A percentile compares a stretch with the other conserved stretches of the same genome.
Conservation (phyloP, 2,329 filamentous ascomycete species). For the Sporothrix euskadiensis region DNA sequence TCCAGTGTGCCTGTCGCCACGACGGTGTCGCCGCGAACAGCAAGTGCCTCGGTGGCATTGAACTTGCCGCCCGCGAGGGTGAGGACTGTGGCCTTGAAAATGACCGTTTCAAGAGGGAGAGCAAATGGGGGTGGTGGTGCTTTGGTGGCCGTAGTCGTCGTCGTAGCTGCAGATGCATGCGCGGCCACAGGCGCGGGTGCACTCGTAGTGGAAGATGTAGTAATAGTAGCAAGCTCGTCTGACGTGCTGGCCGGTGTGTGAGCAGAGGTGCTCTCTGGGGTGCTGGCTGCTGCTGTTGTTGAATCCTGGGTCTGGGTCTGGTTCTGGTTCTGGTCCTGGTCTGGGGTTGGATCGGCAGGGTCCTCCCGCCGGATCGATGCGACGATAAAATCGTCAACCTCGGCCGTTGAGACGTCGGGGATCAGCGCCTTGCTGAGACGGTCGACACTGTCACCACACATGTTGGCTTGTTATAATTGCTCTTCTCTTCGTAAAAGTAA, state of each 20-base stretch:
- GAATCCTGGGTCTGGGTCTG: background rate
- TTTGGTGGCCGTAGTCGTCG: background rate
- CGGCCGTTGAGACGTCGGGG: conserved; percentile 15
- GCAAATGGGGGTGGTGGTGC: background rate
- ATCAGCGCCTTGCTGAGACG: conserved; percentile 23
- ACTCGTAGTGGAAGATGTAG: background rate
- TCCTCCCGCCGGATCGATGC: conserved; percentile 3
- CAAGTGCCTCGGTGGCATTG: conserved; percentile 21
- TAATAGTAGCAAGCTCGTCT: background rate
- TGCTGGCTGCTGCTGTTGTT: background rate
- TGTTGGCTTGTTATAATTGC: background rate
- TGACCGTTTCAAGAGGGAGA: conserved; percentile 4
- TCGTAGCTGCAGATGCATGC: background rate
- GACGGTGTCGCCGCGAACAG: conserved; percentile 24
- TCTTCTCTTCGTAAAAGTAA: background rate
- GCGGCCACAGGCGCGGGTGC: background rate
- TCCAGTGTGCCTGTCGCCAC: conserved; percentile 20
- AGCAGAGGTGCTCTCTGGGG: background rate
- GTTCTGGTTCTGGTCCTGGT: background rate
- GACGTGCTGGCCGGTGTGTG: background rate
- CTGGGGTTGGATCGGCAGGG: background rate
- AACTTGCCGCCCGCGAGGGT: conserved; percentile 26
- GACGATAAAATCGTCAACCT: conserved; percentile 15
- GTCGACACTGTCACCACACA: conserved; percentile 28
- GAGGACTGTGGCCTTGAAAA: conserved; percentile 21